Conservation (phyloP, 1,284 basidiomycete genomes). For the Ceratobasidium sp. region DNA sequence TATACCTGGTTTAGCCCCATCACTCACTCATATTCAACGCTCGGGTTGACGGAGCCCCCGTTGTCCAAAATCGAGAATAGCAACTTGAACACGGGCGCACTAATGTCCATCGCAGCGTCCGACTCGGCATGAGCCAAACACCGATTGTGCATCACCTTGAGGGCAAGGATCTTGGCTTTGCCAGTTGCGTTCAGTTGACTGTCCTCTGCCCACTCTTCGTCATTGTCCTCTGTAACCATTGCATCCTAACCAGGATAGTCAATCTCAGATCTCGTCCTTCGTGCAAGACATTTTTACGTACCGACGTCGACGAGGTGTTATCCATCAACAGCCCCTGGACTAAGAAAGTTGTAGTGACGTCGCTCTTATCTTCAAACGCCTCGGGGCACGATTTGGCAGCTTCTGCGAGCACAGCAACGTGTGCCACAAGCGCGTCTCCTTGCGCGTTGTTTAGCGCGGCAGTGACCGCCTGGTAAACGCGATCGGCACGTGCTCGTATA, state of each 20-base stretch:
- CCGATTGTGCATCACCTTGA: slow-evolving; percentile 83
- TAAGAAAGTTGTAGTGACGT: slow-evolving; percentile 73
- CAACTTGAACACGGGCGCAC: slow-evolving; percentile 77
- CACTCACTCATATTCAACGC: slow-evolving; percentile 70
- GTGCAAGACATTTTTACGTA: neutral
- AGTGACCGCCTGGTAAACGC: slow-evolving; percentile 61
- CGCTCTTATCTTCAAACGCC: slow-evolving; percentile 79
- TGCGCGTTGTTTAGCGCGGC: slow-evolving; percentile 60
- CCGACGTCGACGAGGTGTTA: slow-evolving; percentile 14
- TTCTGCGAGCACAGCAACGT: slow-evolving; percentile 77
- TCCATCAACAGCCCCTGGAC: slow-evolving; percentile 74
- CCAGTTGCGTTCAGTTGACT: slow-evolving; percentile 63
- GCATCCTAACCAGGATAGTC: slow-evolving; percentile 47
- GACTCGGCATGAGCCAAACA: slow-evolving; percentile 70
- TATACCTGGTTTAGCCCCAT: neutral
- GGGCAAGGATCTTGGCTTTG: slow-evolving; percentile 71
- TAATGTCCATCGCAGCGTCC: slow-evolving; percentile 68
- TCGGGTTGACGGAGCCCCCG: slow-evolving; percentile 64
- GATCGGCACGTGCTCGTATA: neutral
- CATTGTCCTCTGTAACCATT: slow-evolving; percentile 61
- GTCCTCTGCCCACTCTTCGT: slow-evolving; percentile 77
- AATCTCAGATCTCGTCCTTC: slow-evolving; percentile 10
- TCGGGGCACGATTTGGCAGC: slow-evolving; percentile 73
- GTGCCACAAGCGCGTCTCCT: slow-evolving; percentile 66
- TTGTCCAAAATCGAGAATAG: slow-evolving; percentile 70